Evolutionary conservation across 495 filamentous ascomycete genomes (phyloP).

Genomic region (Podospora fimiseda): DNA sequence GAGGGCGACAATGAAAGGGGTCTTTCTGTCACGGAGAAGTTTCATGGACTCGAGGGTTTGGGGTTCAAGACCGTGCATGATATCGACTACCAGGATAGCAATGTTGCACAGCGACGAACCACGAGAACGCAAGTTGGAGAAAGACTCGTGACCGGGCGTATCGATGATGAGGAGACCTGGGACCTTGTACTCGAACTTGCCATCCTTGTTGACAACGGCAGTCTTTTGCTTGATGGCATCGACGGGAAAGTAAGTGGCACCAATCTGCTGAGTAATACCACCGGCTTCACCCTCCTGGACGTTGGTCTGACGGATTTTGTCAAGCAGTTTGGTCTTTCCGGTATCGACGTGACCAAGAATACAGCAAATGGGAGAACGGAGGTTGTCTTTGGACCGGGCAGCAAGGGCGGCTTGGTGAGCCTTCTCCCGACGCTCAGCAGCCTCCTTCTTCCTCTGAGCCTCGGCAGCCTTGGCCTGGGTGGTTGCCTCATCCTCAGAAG

Average conservation of each 20-base stretch:
- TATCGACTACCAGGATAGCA: constrained; percentile 98
- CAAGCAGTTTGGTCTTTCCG: constrained; percentile 96
- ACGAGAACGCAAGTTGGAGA: constrained; percentile 93
- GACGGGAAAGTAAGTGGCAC: constrained; percentile 98
- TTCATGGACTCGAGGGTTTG: constrained; percentile 98
- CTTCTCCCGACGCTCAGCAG: constrained; percentile 80
- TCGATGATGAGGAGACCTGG: constrained; percentile 97
- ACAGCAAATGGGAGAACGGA: constrained; percentile 98
- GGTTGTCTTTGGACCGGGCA: constrained; percentile 85
- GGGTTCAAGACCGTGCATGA: constrained; percentile 99
- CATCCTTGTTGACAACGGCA: constrained; percentile 82
- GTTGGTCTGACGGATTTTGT: constrained; percentile 98
- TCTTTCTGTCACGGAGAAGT: constrained; percentile 85
- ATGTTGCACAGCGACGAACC: constrained; percentile 99
- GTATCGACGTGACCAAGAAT: constrained; percentile 99
- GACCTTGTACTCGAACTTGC: constrained; percentile 92
- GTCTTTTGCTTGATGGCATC: constrained; percentile 91
- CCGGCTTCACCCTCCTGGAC: constrained; percentile 99
- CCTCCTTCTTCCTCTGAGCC: constrained; percentile 75
- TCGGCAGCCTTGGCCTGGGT: constrained; percentile 62
- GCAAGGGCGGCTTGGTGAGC: constrained; percentile 87
- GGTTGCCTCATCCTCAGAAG: constrained; percentile 62
- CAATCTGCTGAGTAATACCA: constrained; percentile 99
- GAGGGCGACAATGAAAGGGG: constrained; percentile 96
- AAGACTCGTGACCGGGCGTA: constrained; percentile 99